Base-by-base conservation (phyloP, 352 stramenopile species). In the Globisporangium middletonii region DNA sequence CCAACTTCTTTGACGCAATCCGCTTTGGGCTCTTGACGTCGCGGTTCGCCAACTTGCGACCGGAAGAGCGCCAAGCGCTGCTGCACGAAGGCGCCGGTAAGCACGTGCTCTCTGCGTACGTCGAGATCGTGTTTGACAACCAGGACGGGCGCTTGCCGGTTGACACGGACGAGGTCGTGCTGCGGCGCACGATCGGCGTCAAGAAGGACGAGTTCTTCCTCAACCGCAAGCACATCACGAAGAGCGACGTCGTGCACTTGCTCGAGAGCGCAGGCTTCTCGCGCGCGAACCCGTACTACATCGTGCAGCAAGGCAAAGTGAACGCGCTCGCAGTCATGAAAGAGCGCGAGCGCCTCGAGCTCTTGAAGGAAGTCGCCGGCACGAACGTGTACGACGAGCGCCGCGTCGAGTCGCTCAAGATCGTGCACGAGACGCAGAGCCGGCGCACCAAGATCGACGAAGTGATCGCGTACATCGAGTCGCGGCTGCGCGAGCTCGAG, bases 181-280 rank as follows among this genome's bases (percentile, higher is more conserved):
- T 99, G 59, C 89, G 97, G 53, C 94, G 98, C 38, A 99, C 96
- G n/a, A 97, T 99, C 46, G 97, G 98, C 52, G 85, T 98, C 55
- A 99, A 99, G 77, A 99, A 99, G 75, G 98, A 99, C 79, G 97
- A 99, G 72, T 99, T 99, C 77, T 99, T 99, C 69, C 81, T 99
- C 18, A 99, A 99, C 70, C 83, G 94, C 55, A 99, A 99, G 70
- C 92, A 98, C 53, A 97, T 98, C 53, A 97, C 87, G 50, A 99
- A 99, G 76, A 96, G 86, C 59, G 97, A 99, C 71, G 96, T 99
- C n/a, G 82, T 97, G 48, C 95, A 93, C 59, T 72, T 99, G 55
- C 82, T 99, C 11, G 97, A 99, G 71, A 98, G 93, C 46, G 97
- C 98, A 1, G 98, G 98, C 15, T 99, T 99, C 70, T 99, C 94